Base-by-base conservation (phyloP, 805 yeast genomes). In the Jamesozyma lodderae region DNA sequence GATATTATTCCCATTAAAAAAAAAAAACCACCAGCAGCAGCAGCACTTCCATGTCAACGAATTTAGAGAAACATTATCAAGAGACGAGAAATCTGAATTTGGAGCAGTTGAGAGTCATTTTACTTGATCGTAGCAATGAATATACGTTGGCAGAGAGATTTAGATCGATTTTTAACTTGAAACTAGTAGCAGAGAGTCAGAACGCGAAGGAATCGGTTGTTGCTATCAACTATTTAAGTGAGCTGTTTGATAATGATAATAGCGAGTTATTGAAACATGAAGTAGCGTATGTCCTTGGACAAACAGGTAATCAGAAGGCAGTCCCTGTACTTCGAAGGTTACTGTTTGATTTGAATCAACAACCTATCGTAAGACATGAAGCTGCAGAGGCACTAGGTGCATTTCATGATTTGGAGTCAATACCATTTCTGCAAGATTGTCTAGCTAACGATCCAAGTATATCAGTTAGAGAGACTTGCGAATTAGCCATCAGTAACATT, bases 301-400 rank as follows among this genome's bases (percentile, higher is more conserved):
- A 90, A 63, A 87, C 95, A 32, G 78, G 82, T 57, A 87, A 87
- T 64, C 55, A 76, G 48, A 62, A 73, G 40, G 88, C 95, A 38
- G 83, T 90, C 41, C 80, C 83, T 32, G 70, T 77, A 34, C 70
- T 90, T 42, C 72, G 84, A 58, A 69, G 69, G 5, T 94, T 85
- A n/a, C 69, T 90, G 49, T 62, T 64, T 32, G 77, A 79, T 57
- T 52, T 55, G 18, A 69, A 68, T 48, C 96, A 90, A 66, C 90
- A 82, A 57, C 68, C 82, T 42, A 90, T 90, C 96, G 98, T 90
- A 23, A 81, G 98, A 60, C 98, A 90, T 62, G 98, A 90, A 62
- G 97, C 97, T 13, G 97, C 97, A 4, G 98, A 90, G 63, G 97
- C 96, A 25, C 70, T 90, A 37, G 98, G 97, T 41, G 97, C 97